Base-by-base conservation (phyloP, 106 monocot genomes). In the Platanthera guangdongensis region DNA sequence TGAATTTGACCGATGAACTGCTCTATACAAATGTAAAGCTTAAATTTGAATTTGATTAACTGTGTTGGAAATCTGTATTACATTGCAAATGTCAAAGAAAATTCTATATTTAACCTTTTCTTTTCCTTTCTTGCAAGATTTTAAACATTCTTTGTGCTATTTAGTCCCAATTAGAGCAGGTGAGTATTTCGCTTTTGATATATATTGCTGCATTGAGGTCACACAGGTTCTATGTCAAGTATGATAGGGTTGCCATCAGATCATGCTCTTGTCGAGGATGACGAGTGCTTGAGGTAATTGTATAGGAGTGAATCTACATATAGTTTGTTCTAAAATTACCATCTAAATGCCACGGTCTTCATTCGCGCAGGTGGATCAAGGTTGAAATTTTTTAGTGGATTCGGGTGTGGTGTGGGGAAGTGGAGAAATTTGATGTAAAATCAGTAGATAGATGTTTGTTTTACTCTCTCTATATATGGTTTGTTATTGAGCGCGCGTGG, bases 171-270 rank as follows among this genome's bases (percentile, higher is more conserved):
- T 39, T 39, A 39, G 39, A 39, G 39, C 39, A 39, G 39, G 39
- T 39, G 39, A 39, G 39, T 39, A 39, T 39, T 1, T 39, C 2
- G 0, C 32, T 39, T 39, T 39, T 39, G 9, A 74, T 5, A 22
- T 15, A 30, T 12, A 4, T 25, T 30, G 3, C 14, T 68, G 46
- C 8, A 28, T 16, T 64, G 21, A 51, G 45, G 47, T 50, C 71
- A 52, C 75, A 68, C 84, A 89, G 89, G 21, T 87, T 84, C 80
- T 6, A 89, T 89, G 89, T 72, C 87, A 13, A 89, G 51, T 22
- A 96, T 96, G 96, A 85, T 96, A 77, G 96, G 96, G 45, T 80
- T 96, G 73, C 93, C 88, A 48, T 89, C 96, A 72, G 90, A 96
- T 86, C 87, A 84, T 22, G 89, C 91, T 68, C 84, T 96, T 47